Evolutionary conservation across 148 eudicot species (phyloP).

Genomic region (Nepenthes gracilis): DNA sequence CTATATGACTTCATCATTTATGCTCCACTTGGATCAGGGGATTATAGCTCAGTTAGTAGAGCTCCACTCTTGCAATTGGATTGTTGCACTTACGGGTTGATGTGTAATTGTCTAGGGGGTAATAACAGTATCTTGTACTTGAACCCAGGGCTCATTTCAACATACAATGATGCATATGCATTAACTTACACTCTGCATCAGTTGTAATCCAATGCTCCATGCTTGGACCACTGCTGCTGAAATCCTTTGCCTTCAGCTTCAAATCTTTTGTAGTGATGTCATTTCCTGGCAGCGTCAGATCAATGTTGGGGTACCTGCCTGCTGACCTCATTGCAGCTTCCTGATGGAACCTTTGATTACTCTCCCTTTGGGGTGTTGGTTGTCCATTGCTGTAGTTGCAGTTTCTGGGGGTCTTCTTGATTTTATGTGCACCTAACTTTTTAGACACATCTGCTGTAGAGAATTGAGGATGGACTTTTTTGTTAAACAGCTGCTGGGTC

Average conservation of each 20-base stretch:
- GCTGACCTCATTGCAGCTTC: slow-evolving; percentile 5
- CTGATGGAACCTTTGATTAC: slow-evolving; percentile 11
- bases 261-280: slow-evolving; percentile 2
- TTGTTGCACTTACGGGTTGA: too few relatives aligned
- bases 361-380: slow-evolving; percentile 8
- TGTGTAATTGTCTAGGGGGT: too few relatives aligned
- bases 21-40: too few relatives aligned
- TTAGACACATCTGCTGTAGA: slow-evolving; percentile 14
- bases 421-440: slow-evolving; percentile 8
- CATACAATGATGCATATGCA: slow-evolving; percentile 9
- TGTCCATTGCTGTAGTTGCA: slow-evolving; percentile 6
- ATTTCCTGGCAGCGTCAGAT: slow-evolving; percentile 12
- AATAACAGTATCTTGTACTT: too few relatives aligned
- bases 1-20: too few relatives aligned
- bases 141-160: background rate
- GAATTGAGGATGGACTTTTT: slow-evolving; percentile 43
- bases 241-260: slow-evolving; percentile 5
- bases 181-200: slow-evolving; percentile 68
- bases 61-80: too few relatives aligned
- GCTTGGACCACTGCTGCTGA: slow-evolving; percentile 8
- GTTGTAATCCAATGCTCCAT: slow-evolving; percentile 66
- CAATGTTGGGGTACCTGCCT: slow-evolving; percentile 7
- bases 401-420: slow-evolving; percentile 6
- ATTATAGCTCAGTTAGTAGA: too few relatives aligned
- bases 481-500: slow-evolving; percentile 30